These are phyloP conservation scores for Eucalyptus curtisii DNA, from an alignment of 345 rosid genomes.

Conservation along the genomic window DNA sequence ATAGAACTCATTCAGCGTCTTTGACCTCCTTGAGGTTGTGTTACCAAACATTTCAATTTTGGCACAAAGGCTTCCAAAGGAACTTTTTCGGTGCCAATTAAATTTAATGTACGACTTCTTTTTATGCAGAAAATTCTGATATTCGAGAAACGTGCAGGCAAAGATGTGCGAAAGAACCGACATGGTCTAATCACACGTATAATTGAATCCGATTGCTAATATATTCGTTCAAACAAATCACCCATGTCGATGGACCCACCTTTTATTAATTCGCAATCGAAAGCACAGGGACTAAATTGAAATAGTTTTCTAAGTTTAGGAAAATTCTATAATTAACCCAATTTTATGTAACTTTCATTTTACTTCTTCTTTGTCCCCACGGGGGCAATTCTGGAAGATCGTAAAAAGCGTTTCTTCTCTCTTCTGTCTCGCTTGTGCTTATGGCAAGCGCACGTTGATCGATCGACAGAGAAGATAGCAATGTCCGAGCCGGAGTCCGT, in stretches of 20 bases:
- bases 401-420: background rate
- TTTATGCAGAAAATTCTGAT: background rate
- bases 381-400: background rate
- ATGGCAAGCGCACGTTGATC: background rate
- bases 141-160: background rate
- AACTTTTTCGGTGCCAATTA: background rate
- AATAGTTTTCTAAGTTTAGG: background rate
- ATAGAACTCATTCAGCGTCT: rapidly evolving
- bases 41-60: background rate
- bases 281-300: background rate
- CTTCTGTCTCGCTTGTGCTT: background rate
- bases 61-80: background rate
- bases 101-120: background rate
- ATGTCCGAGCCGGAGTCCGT: background rate
- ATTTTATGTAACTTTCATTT: background rate
- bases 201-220: background rate
- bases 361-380: background rate
- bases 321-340: background rate
- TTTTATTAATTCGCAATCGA: background rate
- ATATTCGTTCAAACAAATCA: background rate
- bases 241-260: too few species aligned
- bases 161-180: background rate
- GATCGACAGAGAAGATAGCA: background rate
- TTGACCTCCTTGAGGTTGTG: background rate
- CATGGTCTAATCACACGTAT: background rate